Percentiles rank a stretch among this genome's conserved stretches.
Conservation (phyloP, 345 rosid genomes). For the Sonneratia caseolaris region DNA sequence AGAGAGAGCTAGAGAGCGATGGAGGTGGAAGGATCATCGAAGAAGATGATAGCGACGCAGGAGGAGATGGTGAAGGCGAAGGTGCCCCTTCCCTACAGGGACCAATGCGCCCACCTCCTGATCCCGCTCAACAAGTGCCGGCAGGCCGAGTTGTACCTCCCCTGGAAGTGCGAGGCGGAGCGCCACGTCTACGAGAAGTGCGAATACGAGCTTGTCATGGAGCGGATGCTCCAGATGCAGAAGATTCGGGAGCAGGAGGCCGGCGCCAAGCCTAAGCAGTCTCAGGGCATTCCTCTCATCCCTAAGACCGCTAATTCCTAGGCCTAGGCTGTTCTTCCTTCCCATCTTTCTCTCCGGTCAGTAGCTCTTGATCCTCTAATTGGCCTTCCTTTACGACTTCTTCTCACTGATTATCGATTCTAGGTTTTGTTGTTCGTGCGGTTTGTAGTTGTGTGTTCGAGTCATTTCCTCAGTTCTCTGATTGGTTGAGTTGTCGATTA, state of each 20-base stretch:
- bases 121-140: conserved; percentile 97
- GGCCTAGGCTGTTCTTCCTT: conserved; percentile 1
- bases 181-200: conserved; percentile 97
- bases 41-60: conserved; percentile 95
- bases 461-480: neutral
- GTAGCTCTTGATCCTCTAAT: neutral
- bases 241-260: conserved; percentile 86
- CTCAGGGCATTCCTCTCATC: conserved; percentile 56
- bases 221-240: conserved; percentile 96
- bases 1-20: conserved; percentile 14
- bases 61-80: conserved; percentile 85
- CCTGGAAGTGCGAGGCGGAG: conserved; percentile 95
- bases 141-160: conserved; percentile 85
- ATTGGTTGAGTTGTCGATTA: neutral
- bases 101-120: conserved; percentile 89
- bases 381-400: neutral
- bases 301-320: conserved; percentile 83
- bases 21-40: conserved; percentile 87
- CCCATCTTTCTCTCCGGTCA: conserved; percentile 7
- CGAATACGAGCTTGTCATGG: conserved; percentile 97
- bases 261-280: conserved; percentile 33
- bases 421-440: neutral
- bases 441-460: neutral
- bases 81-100: conserved; percentile 76
- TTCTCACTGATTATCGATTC: neutral